Conservation (phyloP, 192 early-diverging fungal genomes). For the Geosiphon pyriformis region DNA sequence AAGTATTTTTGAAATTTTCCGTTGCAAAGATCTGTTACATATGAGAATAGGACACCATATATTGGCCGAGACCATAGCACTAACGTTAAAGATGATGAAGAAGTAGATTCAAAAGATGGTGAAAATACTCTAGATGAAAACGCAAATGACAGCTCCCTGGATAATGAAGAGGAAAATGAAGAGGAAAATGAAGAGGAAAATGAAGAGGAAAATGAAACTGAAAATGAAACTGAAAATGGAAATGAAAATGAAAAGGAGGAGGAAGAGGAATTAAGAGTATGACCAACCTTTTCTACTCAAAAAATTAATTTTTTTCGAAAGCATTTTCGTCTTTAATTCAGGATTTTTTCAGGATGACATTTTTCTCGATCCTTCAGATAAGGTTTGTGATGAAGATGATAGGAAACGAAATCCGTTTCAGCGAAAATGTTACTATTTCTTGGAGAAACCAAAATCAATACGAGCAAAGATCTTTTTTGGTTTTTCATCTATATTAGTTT, state of each 20-base stretch:
- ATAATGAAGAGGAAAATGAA: neutral
- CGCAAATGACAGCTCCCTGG: too few relatives aligned
- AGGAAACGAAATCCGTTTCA: neutral
- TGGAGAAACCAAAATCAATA: neutral
- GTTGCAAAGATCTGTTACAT: too few relatives aligned
- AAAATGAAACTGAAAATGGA: neutral
- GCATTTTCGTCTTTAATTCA: too few relatives aligned
- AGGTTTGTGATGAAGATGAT: neutral
- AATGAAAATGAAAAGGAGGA: neutral
- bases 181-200: neutral
- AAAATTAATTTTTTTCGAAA: neutral
- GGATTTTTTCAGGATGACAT: too few relatives aligned
- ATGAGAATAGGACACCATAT: too few relatives aligned
- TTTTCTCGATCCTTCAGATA: neutral
- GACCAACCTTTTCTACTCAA: neutral
- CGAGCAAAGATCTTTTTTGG: neutral
- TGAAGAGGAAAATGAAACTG: neutral
- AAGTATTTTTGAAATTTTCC: too few relatives aligned
- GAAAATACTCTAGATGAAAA: too few relatives aligned
- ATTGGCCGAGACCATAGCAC: too few relatives aligned
- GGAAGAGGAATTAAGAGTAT: neutral
- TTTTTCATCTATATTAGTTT: neutral
- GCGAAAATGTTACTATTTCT: constrained; percentile 17
- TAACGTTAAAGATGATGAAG: too few relatives aligned
- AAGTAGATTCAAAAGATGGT: too few relatives aligned